These are phyloP conservation scores for Rasamsonia emersonii DNA, from an alignment of 2,329 filamentous ascomycete species.

Conservation along the genomic window DNA sequence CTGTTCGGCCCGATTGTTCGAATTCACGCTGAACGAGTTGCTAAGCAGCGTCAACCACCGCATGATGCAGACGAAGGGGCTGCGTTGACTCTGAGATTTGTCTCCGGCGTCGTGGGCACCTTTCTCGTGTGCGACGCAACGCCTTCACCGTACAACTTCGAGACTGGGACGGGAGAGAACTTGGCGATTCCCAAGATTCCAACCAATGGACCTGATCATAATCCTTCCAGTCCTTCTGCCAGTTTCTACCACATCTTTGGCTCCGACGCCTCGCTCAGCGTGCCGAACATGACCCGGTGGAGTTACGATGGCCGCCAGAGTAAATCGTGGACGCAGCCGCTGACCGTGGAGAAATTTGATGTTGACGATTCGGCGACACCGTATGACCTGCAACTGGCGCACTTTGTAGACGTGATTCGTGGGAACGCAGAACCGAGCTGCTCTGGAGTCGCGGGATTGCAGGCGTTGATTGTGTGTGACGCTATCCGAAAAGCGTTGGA, in stretches of 20 bases:
- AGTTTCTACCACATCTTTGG: conserved; percentile 51
- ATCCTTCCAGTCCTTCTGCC: too few relatives aligned
- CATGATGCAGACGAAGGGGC: conserved; percentile 50
- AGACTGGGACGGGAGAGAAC: conserved; percentile 52
- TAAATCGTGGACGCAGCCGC: conserved; percentile 36
- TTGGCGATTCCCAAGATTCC: conserved; percentile 38
- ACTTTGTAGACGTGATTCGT: conserved; percentile 44
- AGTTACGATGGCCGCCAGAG: conserved; percentile 32
- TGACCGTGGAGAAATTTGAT: conserved; percentile 26
- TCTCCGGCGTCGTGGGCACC: conserved; percentile 47
- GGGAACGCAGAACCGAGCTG: conserved; percentile 39
- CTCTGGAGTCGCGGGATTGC: conserved; percentile 41
- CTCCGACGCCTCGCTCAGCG: conserved; percentile 42
- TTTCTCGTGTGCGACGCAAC: conserved; percentile 48
- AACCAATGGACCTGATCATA: too few relatives aligned
- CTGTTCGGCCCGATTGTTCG: conserved; percentile 46
- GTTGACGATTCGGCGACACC: conserved; percentile 28
- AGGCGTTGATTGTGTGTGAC: conserved; percentile 44
- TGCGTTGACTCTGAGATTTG: conserved; percentile 46
- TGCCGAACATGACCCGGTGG: conserved; percentile 46
- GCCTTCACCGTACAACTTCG: conserved; percentile 47
- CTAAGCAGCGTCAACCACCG: conserved; percentile 29
- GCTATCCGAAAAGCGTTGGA: too few relatives aligned
- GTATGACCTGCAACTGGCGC: conserved; percentile 45
- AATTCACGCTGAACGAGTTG: conserved; percentile 43